Percentiles rank a stretch among this genome's conserved stretches.
Conservation (phyloP, 2,329 filamentous ascomycete species). For the Neoscytalidium dimidiatum region DNA sequence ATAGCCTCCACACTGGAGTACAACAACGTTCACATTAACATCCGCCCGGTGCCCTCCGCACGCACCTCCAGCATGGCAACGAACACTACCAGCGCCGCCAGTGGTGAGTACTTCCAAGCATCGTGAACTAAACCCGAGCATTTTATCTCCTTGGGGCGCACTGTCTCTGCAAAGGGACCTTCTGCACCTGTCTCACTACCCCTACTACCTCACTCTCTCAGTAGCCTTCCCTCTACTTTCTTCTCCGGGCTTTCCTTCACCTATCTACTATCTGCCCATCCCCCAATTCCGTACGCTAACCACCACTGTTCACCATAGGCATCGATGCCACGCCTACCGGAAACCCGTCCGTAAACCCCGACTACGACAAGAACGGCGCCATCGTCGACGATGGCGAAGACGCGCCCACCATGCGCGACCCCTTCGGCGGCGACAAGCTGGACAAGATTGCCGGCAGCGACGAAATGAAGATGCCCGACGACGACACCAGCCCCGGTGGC, state of each 20-base stretch:
- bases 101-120: neutral
- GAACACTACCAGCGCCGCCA: constrained; percentile 9
- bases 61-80: constrained; percentile 12
- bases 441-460: constrained; percentile 26
- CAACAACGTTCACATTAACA: constrained; percentile 20
- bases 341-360: constrained; percentile 22
- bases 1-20: constrained; percentile 12
- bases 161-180: neutral
- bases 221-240: neutral
- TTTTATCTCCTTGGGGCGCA: neutral
- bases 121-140: neutral
- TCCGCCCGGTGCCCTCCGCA: constrained; percentile 11
- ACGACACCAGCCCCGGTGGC: neutral
- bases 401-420: constrained; percentile 28
- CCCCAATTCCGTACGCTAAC: neutral
- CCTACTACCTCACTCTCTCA: neutral
- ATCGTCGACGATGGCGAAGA: constrained; percentile 23
- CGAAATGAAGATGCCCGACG: constrained; percentile 25
- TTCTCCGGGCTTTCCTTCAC: neutral
- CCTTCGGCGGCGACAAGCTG: constrained; percentile 29
- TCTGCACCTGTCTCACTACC: neutral
- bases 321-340: constrained; percentile 26
- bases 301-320: constrained; percentile 13
- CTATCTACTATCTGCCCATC: neutral
- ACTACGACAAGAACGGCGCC: neutral